phyloP scores from a whole-genome alignment of 768 basidiomycete genomes.

The Rhodotorula babjevae region DNA sequence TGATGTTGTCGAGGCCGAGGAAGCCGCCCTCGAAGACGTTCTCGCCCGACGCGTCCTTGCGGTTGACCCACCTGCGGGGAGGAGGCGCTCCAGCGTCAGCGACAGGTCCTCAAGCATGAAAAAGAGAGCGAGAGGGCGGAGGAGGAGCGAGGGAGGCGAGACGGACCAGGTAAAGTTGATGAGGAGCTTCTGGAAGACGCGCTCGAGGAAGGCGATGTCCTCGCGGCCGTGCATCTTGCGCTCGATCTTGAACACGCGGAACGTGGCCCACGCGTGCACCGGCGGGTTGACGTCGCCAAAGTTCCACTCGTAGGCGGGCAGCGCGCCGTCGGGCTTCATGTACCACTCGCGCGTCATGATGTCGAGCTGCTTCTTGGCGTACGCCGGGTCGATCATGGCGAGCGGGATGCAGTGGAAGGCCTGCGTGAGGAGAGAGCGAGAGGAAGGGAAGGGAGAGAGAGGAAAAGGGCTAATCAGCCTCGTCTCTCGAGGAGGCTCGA shows the following conservation, averaged over 20 bases:
- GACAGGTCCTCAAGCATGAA: too few relatives aligned
- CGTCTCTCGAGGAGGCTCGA: neutral
- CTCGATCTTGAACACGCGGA: slow-evolving; percentile 98
- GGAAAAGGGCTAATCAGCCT: neutral
- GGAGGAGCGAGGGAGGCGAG: too few relatives aligned
- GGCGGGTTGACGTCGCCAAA: slow-evolving; percentile 91
- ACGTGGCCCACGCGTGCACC: slow-evolving; percentile 98
- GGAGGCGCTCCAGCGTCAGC: neutral
- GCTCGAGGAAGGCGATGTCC: slow-evolving; percentile 85
- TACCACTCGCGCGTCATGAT: slow-evolving; percentile 97
- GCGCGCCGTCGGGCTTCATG: slow-evolving; percentile 92
- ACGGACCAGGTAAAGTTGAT: slow-evolving; percentile 91
- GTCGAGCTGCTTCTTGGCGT: slow-evolving; percentile 97
- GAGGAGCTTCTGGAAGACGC: slow-evolving; percentile 95
- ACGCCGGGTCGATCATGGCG: slow-evolving; percentile 87
- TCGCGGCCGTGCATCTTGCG: slow-evolving; percentile 87
- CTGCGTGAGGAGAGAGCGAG: slow-evolving; percentile 60
- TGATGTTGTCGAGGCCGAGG: slow-evolving; percentile 95
- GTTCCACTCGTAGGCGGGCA: slow-evolving; percentile 99
- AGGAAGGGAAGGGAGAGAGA: neutral
- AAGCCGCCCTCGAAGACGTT: slow-evolving; percentile 99
- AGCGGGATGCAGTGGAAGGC: slow-evolving; percentile 99
- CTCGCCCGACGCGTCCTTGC: slow-evolving; percentile 89
- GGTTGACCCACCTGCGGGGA: slow-evolving; percentile 82
- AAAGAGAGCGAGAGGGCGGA: neutral